A percentile compares a stretch with the other conserved stretches of the same genome.
Conservation (phyloP, 306 rosid species). For the Medicago arabica region DNA sequence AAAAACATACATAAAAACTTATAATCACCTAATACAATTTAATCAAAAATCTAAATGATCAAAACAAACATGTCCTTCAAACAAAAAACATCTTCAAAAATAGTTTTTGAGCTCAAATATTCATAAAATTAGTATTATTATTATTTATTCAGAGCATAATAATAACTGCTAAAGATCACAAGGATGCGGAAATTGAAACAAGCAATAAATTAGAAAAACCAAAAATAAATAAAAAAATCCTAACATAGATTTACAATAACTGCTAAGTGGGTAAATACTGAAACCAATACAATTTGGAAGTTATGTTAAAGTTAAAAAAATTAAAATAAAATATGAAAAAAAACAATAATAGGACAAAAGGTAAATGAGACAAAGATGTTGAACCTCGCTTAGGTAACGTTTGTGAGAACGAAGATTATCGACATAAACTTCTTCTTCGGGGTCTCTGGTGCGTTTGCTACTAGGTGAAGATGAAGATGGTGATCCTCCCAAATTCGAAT, state of each 20-base stretch:
- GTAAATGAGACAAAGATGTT: slow-evolving; percentile 26
- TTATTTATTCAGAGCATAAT: neutral
- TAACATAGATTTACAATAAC: slow-evolving; percentile 14
- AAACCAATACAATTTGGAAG: neutral
- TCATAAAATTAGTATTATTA: neutral
- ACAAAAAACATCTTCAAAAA: slow-evolving; percentile 1
- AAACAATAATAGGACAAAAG: neutral
- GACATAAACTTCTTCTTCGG: slow-evolving; percentile 93
- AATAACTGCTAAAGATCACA: slow-evolving; percentile 18
- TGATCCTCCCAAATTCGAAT: slow-evolving; percentile 63
- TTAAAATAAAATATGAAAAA: slow-evolving; percentile 10
- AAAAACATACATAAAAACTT: neutral
- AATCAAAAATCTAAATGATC: slow-evolving; percentile 13
- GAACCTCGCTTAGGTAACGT: slow-evolving; percentile 97
- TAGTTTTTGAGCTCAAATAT: slow-evolving; percentile 27
- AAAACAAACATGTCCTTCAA: slow-evolving; percentile 15
- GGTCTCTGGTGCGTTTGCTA: slow-evolving; percentile 86
- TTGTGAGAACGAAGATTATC: slow-evolving; percentile 96
- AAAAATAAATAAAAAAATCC: slow-evolving; percentile 3
- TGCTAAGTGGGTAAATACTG: neutral
- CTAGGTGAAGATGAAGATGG: slow-evolving; percentile 69
- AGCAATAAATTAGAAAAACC: slow-evolving; percentile 5
- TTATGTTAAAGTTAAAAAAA: neutral
- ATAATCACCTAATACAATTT: neutral
- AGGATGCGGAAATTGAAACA: slow-evolving; percentile 2